Evolutionary conservation across 2,329 filamentous ascomycete species (phyloP).

Genomic region (Hypoxylon sp.): DNA sequence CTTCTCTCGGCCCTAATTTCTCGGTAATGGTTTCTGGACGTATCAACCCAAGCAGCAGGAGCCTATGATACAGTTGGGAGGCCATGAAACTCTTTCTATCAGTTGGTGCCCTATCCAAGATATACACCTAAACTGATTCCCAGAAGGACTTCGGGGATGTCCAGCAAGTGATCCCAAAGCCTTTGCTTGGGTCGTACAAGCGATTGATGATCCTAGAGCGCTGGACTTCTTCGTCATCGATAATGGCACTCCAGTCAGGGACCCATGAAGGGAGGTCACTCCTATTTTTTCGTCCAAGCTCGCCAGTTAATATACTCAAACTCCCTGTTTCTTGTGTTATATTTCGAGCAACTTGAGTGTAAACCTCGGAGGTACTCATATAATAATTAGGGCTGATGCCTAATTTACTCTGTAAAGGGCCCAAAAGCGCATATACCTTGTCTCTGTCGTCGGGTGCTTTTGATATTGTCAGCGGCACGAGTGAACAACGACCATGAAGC

Average conservation of each 20-base stretch:
- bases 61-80: neutral
- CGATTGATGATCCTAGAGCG: neutral
- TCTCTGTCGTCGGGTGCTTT: neutral
- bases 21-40: too few species aligned
- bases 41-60: too few species aligned
- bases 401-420: neutral
- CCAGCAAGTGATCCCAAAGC: neutral
- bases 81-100: neutral
- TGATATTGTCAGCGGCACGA: neutral
- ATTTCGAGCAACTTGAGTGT: neutral
- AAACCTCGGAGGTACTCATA: neutral
- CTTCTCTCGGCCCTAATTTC: too few species aligned
- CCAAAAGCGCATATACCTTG: neutral
- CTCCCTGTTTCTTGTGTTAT: neutral
- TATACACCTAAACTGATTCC: neutral
- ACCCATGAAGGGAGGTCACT: neutral
- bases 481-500: neutral
- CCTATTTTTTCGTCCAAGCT: neutral
- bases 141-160: neutral
- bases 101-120: neutral
- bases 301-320: neutral
- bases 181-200: slow-evolving; percentile 4
- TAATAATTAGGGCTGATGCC: neutral
- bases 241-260: slow-evolving; percentile 5
- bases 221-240: neutral